A percentile compares a stretch with the other conserved stretches of the same genome.
These are phyloP conservation scores for Acanthamoeba sp. DNA, from an alignment of 208 protist genomes.

Conservation along the genomic window DNA sequence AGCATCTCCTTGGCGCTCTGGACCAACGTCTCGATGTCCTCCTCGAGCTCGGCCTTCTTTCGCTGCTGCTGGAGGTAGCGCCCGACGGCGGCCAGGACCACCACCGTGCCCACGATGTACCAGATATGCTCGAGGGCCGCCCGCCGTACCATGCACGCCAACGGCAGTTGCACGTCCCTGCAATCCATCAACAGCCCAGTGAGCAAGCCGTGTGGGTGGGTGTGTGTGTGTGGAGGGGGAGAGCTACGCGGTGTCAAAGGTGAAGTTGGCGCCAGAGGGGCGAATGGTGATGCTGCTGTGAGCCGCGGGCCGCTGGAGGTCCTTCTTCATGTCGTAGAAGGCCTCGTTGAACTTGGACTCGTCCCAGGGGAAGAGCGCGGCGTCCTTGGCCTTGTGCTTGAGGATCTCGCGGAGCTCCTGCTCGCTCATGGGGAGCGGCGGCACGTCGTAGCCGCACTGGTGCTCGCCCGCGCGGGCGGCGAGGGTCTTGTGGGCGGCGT, in stretches of 20 bases:
- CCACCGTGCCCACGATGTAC: background rate
- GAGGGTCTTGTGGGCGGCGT: slow-evolving; percentile 2
- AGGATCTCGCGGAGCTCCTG: slow-evolving; percentile 23
- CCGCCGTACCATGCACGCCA: background rate
- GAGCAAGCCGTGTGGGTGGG: too few relatives aligned
- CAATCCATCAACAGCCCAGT: background rate
- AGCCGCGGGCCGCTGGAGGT: background rate
- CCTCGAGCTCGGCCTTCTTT: background rate
- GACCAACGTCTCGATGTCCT: slow-evolving; percentile 12
- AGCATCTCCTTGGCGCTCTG: background rate
- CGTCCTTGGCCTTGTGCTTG: background rate
- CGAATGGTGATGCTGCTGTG: background rate
- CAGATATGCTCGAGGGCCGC: background rate
- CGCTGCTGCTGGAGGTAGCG: background rate
- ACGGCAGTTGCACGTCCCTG: slow-evolving; percentile 3
- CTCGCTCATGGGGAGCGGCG: background rate
- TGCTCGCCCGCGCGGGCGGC: background rate
- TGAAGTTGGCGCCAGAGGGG: background rate
- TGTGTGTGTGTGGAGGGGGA: background rate
- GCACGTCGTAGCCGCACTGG: background rate
- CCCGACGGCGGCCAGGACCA: background rate
- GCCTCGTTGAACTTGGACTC: slow-evolving; percentile 42
- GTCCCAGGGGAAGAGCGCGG: background rate
- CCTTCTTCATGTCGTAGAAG: slow-evolving; percentile 45
- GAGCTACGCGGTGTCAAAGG: background rate